Conservation (phyloP, 768 basidiomycete genomes). For the Jaapia argillacea region DNA sequence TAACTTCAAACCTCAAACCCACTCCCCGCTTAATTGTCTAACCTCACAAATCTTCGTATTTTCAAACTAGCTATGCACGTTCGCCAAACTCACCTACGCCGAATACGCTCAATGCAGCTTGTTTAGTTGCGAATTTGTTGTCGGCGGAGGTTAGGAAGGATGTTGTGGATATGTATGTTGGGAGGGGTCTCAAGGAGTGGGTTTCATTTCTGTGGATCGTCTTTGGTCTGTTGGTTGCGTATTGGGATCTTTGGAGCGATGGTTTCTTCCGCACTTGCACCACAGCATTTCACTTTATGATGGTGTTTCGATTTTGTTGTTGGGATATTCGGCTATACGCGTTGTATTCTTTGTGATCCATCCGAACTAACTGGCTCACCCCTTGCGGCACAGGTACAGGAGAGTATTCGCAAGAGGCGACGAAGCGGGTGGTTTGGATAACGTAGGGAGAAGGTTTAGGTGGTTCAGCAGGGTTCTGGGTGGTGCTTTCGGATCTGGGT, state of each 20-base stretch:
- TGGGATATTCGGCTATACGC: too few species aligned
- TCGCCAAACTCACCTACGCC: constrained; percentile 38
- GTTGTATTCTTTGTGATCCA: too few species aligned
- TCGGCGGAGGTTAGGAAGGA: constrained; percentile 75
- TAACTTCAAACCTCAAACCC: too few species aligned
- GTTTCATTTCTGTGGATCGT: constrained; percentile 91
- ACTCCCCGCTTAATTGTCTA: not conserved
- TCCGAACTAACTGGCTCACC: too few species aligned
- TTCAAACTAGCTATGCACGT: constrained; percentile 71
- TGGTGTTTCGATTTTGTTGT: too few species aligned
- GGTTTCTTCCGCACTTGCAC: too few species aligned
- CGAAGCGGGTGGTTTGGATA: constrained; percentile 95
- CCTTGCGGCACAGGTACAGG: not conserved
- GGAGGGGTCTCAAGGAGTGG: constrained; percentile 90
- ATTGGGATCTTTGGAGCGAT: too few species aligned
- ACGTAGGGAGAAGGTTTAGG: constrained; percentile 83
- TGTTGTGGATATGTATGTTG: constrained; percentile 82
- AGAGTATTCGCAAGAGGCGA: constrained; percentile 25
- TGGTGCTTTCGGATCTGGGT: too few species aligned
- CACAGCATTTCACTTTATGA: too few species aligned
- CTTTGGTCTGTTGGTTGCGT: too few species aligned
- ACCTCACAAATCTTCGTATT: not conserved
- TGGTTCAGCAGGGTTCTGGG: constrained; percentile 88
- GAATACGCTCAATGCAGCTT: constrained; percentile 67
- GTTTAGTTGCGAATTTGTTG: constrained; percentile 81